Conservation (phyloP, 78 protist genomes). For the Dictyostelium citrinum region DNA sequence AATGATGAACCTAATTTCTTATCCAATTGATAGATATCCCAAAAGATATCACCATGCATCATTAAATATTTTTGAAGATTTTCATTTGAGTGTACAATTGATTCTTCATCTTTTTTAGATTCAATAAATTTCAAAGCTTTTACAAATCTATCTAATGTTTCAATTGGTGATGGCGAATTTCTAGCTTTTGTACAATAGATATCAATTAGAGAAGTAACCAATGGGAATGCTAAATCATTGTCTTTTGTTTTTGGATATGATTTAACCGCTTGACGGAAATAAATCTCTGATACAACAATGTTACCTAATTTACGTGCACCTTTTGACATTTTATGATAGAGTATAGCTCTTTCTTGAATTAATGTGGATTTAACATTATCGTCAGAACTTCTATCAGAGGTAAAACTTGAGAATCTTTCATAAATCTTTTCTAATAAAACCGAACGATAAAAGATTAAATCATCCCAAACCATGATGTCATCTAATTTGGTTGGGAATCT, state of each 20-base stretch:
- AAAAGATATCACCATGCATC: constrained; percentile 72
- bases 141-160: constrained; percentile 65
- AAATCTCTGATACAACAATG: constrained; percentile 65
- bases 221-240: constrained; percentile 68
- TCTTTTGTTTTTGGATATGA: constrained; percentile 73
- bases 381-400: background rate
- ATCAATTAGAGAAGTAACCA: constrained; percentile 72
- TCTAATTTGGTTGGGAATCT: constrained; percentile 63
- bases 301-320: constrained; percentile 74
- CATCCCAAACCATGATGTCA: constrained; percentile 82
- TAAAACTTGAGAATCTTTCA: constrained; percentile 38
- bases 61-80: constrained; percentile 29
- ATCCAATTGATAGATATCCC: constrained; percentile 66
- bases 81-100: background rate
- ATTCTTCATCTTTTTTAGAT: constrained; percentile 62
- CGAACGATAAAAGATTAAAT: constrained; percentile 42
- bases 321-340: constrained; percentile 76
- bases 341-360: constrained; percentile 66
- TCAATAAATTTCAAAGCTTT: constrained; percentile 78
- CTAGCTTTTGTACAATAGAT: constrained; percentile 74
- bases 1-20: constrained; percentile 12
- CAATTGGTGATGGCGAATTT: constrained; percentile 12
- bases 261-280: constrained; percentile 78
- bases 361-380: constrained; percentile 30
- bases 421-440: constrained; percentile 75